phyloP scores from a whole-genome alignment of 129 eudicot species.

The Erigeron canadensis region DNA sequence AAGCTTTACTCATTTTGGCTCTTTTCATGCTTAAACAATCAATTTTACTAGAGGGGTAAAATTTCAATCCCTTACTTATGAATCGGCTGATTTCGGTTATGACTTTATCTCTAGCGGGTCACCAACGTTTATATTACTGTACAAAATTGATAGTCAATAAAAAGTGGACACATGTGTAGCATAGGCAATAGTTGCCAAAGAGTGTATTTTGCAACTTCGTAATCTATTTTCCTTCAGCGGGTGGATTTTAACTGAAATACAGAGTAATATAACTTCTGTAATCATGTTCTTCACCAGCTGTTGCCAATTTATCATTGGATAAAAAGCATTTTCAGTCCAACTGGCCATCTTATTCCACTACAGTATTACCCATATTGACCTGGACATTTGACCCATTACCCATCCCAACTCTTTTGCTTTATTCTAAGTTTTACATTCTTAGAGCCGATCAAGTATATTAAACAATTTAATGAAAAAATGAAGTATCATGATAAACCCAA shows the following conservation, averaged over 20 bases:
- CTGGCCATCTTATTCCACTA: not conserved
- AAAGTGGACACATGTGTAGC: not conserved
- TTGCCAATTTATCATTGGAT: not conserved
- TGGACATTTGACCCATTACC: not conserved
- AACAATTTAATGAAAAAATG: too few species aligned
- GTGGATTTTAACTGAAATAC: not conserved
- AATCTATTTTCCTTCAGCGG: not conserved
- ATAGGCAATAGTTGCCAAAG: not conserved
- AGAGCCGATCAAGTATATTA: not conserved
- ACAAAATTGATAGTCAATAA: not conserved
- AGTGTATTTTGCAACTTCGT: not conserved
- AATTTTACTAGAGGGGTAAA: not conserved
- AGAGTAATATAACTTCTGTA: not conserved
- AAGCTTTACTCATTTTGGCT: slow-evolving; percentile 1
- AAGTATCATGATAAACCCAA: not conserved
- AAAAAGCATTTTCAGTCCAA: not conserved
- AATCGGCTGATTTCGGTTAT: not conserved
- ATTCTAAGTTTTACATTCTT: not conserved
- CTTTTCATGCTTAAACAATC: not conserved
- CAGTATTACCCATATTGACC: not conserved
- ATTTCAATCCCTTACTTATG: not conserved
- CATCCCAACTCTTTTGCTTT: not conserved
- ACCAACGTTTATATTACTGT: not conserved
- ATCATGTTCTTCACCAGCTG: not conserved
- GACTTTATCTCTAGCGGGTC: not conserved